Evolutionary conservation across 2,329 filamentous ascomycete species (phyloP).

Genomic region (Blastomyces emzantsi): DNA sequence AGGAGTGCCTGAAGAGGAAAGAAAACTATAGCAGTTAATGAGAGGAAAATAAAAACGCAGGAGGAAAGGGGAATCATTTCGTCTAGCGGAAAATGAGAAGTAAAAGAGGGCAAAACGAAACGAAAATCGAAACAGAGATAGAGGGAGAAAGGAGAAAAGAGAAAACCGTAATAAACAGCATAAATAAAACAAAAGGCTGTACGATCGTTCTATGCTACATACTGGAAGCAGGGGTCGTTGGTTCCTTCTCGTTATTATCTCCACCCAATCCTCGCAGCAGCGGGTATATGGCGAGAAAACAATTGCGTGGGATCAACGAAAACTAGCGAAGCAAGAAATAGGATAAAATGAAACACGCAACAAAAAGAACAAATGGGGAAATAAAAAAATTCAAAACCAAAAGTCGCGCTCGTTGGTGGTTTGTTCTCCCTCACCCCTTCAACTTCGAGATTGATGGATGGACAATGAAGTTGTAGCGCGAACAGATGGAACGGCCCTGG

Average conservation of each 20-base stretch:
- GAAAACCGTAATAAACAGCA: background rate
- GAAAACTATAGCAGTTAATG: background rate
- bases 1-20: background rate
- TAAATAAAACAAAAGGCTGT: background rate
- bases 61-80: constrained; percentile 4
- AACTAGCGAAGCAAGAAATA: background rate
- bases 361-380: background rate
- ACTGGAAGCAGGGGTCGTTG: background rate
- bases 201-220: background rate
- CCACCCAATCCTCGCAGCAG: background rate
- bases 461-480: background rate
- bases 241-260: background rate
- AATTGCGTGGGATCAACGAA: background rate
- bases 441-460: background rate
- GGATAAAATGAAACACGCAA: background rate
- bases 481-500: background rate
- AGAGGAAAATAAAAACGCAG: background rate
- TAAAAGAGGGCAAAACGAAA: background rate
- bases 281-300: background rate
- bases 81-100: background rate
- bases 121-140: background rate
- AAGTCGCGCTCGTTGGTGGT: background rate
- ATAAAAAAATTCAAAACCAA: background rate
- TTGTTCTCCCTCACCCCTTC: too few relatives aligned
- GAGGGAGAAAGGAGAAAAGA: background rate